Conservation (phyloP, 2,329 filamentous ascomycete genomes). For the Colletotrichum incanum region DNA sequence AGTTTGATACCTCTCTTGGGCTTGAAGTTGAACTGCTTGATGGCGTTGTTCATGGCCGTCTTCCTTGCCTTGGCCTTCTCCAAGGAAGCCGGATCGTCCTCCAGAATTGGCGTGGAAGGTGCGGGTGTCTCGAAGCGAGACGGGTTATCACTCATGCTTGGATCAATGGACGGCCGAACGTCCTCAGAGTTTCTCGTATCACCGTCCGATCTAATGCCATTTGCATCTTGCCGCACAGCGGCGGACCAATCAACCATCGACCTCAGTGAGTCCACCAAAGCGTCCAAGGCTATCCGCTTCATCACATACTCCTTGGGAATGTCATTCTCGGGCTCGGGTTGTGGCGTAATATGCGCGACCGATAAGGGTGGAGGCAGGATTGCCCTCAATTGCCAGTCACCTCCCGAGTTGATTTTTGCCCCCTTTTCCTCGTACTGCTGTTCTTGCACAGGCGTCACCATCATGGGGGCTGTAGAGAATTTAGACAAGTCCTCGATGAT, state of each 20-base stretch:
- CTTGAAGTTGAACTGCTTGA: slow-evolving; percentile 97
- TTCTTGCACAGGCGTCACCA: slow-evolving; percentile 83
- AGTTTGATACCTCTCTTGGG: slow-evolving; percentile 93
- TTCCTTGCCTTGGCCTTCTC: slow-evolving; percentile 96
- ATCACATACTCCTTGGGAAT: slow-evolving; percentile 92
- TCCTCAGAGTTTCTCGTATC: slow-evolving; percentile 59
- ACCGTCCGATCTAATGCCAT: slow-evolving; percentile 51
- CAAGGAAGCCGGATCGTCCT: slow-evolving; percentile 94
- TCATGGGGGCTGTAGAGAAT: slow-evolving; percentile 84
- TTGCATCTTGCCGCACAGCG: slow-evolving; percentile 74
- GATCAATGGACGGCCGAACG: slow-evolving; percentile 78
- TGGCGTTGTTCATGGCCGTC: slow-evolving; percentile 90
- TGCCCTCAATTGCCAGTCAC: slow-evolving; percentile 90
- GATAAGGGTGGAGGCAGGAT: slow-evolving; percentile 90
- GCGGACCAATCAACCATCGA: slow-evolving; percentile 94
- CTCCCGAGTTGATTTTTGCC: slow-evolving; percentile 70
- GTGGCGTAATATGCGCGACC: slow-evolving; percentile 79
- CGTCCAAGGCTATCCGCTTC: slow-evolving; percentile 91
- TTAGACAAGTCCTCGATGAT: slow-evolving; percentile 95
- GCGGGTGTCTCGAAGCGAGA: slow-evolving; percentile 74
- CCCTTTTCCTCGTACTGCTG: slow-evolving; percentile 89
- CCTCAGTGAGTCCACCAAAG: slow-evolving; percentile 87
- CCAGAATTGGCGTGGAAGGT: slow-evolving; percentile 78
- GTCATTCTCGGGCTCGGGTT: slow-evolving; percentile 75
- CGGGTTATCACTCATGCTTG: slow-evolving; percentile 71